Evolutionary conservation across 805 yeast species (phyloP).

Genomic region (Candida montana): DNA sequence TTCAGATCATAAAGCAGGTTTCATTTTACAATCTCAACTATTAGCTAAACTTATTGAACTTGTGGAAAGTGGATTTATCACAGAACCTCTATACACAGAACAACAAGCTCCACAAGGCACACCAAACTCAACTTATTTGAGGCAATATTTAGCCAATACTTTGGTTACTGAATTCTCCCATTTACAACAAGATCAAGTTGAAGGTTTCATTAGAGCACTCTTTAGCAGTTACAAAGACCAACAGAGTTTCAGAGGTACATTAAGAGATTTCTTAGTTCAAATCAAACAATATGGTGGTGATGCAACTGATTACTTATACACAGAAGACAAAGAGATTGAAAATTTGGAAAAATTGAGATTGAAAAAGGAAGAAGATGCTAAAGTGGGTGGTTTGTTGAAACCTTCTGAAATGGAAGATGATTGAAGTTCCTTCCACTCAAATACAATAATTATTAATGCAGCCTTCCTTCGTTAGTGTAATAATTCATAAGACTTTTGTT

Average conservation of each 20-base stretch:
- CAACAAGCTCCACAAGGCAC: constrained; percentile 85
- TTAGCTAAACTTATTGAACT: constrained; percentile 78
- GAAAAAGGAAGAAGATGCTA: constrained; percentile 76
- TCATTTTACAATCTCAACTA: constrained; percentile 79
- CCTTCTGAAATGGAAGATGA: constrained; percentile 92
- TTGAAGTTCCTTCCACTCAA: constrained; percentile 10
- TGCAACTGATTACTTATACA: constrained; percentile 88
- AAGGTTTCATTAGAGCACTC: constrained; percentile 74
- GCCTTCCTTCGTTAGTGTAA: no score
- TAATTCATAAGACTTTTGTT: no score
- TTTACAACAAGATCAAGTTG: constrained; percentile 74
- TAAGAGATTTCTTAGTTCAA: constrained; percentile 95
- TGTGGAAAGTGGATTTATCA: constrained; percentile 70
- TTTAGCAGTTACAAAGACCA: constrained; percentile 69
- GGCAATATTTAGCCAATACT: constrained; percentile 76
- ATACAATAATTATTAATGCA: no score
- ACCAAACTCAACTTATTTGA: constrained; percentile 69
- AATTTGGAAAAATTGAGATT: constrained; percentile 57
- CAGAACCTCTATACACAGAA: constrained; percentile 72
- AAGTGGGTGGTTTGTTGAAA: constrained; percentile 89
- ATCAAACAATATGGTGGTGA: constrained; percentile 95
- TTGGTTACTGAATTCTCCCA: constrained; percentile 89
- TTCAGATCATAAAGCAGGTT: constrained; percentile 96
- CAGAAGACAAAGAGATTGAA: constrained; percentile 86
- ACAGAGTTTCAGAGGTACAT: constrained; percentile 68